Conservation (phyloP, 305 asterid species). For the Solanum aculeatissimum region DNA sequence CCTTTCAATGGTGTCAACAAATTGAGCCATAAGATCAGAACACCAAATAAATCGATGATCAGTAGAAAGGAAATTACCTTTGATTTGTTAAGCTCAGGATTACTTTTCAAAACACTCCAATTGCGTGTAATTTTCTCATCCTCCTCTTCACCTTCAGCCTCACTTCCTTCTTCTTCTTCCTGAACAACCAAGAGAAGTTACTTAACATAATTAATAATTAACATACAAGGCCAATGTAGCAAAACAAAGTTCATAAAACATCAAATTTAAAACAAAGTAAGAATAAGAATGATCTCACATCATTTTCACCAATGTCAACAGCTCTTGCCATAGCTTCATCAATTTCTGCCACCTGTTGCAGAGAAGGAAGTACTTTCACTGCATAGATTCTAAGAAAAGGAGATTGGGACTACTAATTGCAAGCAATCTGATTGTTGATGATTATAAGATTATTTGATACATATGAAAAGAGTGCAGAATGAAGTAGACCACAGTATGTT, state of each 20-base stretch:
- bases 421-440: neutral
- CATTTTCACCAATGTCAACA: slow-evolving; percentile 92
- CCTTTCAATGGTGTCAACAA: neutral
- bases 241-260: neutral
- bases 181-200: slow-evolving; percentile 10
- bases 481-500: neutral
- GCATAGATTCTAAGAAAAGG: neutral
- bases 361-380: slow-evolving; percentile 9
- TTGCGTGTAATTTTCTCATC: slow-evolving; percentile 59
- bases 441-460: neutral
- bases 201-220: neutral
- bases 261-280: neutral
- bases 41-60: neutral
- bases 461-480: neutral
- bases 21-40: neutral
- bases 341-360: slow-evolving; percentile 53
- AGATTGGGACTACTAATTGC: neutral
- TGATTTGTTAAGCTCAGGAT: slow-evolving; percentile 41
- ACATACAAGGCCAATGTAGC: neutral
- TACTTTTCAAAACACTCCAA: slow-evolving; percentile 82
- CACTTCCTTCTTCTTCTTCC: slow-evolving; percentile 90
- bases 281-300: slow-evolving; percentile 34
- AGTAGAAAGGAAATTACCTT: slow-evolving; percentile 36
- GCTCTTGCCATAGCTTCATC: slow-evolving; percentile 97
- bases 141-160: slow-evolving; percentile 46